Evolutionary conservation across 768 basidiomycete genomes (phyloP).

Genomic region (Psilocybe azurescens): DNA sequence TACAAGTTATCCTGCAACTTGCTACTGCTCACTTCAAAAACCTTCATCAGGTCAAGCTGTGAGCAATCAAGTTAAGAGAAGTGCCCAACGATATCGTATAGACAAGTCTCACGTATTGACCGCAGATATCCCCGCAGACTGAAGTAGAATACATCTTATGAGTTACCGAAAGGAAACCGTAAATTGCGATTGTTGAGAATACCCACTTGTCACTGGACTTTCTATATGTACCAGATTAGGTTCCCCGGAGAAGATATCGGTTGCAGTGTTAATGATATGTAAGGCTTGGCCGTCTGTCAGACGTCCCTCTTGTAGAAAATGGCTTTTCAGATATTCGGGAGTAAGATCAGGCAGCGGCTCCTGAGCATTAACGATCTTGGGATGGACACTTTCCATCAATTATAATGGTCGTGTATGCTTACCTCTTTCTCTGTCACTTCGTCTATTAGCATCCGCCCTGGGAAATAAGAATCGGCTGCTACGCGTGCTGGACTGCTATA

Average conservation of each 20-base stretch:
- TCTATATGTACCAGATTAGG: slow-evolving; percentile 86
- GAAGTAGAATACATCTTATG: background rate
- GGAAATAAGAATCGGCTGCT: no score
- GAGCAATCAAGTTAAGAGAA: background rate
- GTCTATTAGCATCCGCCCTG: no score
- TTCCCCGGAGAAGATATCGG: slow-evolving; percentile 71
- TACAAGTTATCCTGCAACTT: slow-evolving; percentile 82
- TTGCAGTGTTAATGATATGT: slow-evolving; percentile 75
- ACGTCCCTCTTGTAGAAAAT: slow-evolving; percentile 90
- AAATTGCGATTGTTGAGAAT: slow-evolving; percentile 23
- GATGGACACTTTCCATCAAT: no score
- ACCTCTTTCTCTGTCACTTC: no score
- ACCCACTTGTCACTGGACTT: slow-evolving; percentile 89
- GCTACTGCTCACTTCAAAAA: slow-evolving; percentile 92
- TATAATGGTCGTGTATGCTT: no score
- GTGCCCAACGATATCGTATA: background rate
- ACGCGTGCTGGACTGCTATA: no score
- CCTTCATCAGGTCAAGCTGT: slow-evolving; percentile 97
- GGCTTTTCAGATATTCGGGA: slow-evolving; percentile 80
- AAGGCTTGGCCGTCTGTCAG: slow-evolving; percentile 86
- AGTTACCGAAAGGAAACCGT: background rate
- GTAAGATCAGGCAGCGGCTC: slow-evolving; percentile 44
- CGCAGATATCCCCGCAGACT: slow-evolving; percentile 98
- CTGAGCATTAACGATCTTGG: no score
- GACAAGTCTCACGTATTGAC: slow-evolving; percentile 79